Base-by-base conservation (phyloP, 192 early-diverging fungal genomes). In the Backusella liffmaniae region DNA sequence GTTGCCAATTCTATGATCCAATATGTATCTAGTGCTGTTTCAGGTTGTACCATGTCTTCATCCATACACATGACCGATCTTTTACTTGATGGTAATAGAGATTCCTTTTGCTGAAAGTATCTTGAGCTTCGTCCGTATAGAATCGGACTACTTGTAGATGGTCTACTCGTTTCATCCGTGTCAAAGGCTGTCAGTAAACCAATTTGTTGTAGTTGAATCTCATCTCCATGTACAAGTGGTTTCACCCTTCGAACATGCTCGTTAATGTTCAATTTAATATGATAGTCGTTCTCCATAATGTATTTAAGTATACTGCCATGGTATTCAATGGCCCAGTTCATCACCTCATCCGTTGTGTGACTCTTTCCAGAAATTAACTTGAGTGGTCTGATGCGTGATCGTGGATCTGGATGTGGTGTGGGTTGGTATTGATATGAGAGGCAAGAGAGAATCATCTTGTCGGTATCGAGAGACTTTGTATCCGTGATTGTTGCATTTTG, bases 331-430 rank as follows among this genome's bases (percentile, higher is more conserved):
- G 70, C 65, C 79, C 79, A 80, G 12, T 69, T 37, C 1, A 21
- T 69, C 3, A 39, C 12, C 26, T 62, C 23, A 62, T 62, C 23
- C 12, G 26, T 13, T 13, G 56, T 13, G 12, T 62, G 26, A 4
- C 6, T n/a, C n/a, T 29, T 62, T 26, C 7, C 26, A 85, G 85
- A 13, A 77, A 73, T 67, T 84, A 85, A 13, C 79, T 77, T n/a
- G 53, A 78, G 59, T 80, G 80, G 67, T 82, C 84, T 18, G 84
- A 80, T 26, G 67, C 69, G 7, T 56, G 77, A 18, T 59, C 72
- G 23, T 13, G 56, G 56, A 62, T 62, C 56, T 71, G 62, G 66
- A 62, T 26, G 23, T 62, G 23, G 12, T 1, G 9, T 29, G 9
- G 23, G 23, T 73, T 68, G 73, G 77, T 65, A 16, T 41, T 68